phyloP scores from a whole-genome alignment of 2,329 filamentous ascomycete genomes.

The Akanthomyces lecanii region DNA sequence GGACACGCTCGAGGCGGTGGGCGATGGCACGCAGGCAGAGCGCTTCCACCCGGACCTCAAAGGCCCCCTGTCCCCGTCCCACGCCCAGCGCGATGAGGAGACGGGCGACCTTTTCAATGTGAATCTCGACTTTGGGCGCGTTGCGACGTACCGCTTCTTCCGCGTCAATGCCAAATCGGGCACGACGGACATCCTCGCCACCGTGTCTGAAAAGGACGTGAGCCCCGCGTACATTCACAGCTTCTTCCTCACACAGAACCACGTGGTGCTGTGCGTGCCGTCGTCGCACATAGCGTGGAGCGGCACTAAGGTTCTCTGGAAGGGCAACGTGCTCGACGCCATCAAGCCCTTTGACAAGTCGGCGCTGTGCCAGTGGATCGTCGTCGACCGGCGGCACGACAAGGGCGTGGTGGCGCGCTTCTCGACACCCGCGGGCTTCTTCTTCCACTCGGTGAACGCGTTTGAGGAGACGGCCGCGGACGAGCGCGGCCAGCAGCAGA shows the following conservation, averaged over 20 bases:
- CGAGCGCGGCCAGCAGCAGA: slow-evolving; percentile 55
- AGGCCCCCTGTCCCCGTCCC: slow-evolving; percentile 61
- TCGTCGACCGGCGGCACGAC: slow-evolving; percentile 59
- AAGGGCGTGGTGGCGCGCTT: slow-evolving; percentile 61
- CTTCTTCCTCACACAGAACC: slow-evolving; percentile 61
- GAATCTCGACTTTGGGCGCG: slow-evolving; percentile 57
- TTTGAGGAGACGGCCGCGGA: slow-evolving; percentile 53
- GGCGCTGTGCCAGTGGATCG: slow-evolving; percentile 59
- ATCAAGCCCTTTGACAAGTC: slow-evolving; percentile 54
- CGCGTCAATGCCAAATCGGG: slow-evolving; percentile 55
- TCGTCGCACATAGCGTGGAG: slow-evolving; percentile 50
- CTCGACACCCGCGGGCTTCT: slow-evolving; percentile 60
- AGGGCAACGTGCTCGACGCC: slow-evolving; percentile 60
- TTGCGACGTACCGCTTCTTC: slow-evolving; percentile 61
- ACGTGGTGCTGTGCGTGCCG: slow-evolving; percentile 66
- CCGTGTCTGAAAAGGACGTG: slow-evolving; percentile 40
- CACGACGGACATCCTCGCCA: slow-evolving; percentile 61
- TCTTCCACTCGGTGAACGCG: slow-evolving; percentile 69
- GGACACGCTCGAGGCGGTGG: slow-evolving; percentile 63
- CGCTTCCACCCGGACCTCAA: slow-evolving; percentile 59
- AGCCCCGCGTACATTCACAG: slow-evolving; percentile 66
- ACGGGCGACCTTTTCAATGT: slow-evolving; percentile 72
- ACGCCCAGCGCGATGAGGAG: slow-evolving; percentile 60
- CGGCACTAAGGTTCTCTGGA: slow-evolving; percentile 54
- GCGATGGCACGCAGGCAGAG: slow-evolving; percentile 48